phyloP scores from a whole-genome alignment of 2,329 filamentous ascomycete species.

The Monilinia fructicola region DNA sequence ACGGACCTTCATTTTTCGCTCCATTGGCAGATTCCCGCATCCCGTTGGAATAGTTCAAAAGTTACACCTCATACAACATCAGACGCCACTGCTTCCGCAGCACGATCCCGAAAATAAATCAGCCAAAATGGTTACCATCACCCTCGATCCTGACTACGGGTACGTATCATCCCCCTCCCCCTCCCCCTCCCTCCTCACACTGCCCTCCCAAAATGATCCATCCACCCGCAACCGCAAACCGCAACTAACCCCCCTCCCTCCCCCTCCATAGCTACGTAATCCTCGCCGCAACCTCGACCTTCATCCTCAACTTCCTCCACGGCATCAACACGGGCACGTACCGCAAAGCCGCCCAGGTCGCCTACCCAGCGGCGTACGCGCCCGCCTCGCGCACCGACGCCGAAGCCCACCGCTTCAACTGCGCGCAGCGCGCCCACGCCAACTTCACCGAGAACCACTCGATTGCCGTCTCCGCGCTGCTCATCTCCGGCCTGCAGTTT shows the following conservation, averaged over 20 bases:
- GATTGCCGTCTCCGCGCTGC: conserved; percentile 51
- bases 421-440: conserved; percentile 61
- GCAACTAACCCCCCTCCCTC: conserved; percentile 45
- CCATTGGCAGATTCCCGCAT: not conserved
- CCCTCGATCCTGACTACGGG: conserved; percentile 39
- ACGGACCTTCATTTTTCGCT: not conserved
- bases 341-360: conserved; percentile 54
- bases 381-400: conserved; percentile 36
- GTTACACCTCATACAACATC: not conserved
- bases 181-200: not conserved
- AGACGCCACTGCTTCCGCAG: not conserved
- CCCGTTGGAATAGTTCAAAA: not conserved
- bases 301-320: conserved; percentile 59
- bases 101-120: not conserved
- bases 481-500: conserved; percentile 57
- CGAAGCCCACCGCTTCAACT: conserved; percentile 57
- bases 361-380: conserved; percentile 58
- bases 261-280: conserved; percentile 58
- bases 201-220: not conserved
- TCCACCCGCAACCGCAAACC: not conserved
- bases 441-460: conserved; percentile 64
- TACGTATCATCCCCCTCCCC: conserved; percentile 26
- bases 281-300: conserved; percentile 54
- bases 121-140: conserved; percentile 36
- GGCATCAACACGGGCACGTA: conserved; percentile 47